These are phyloP conservation scores for Eragrostis tef DNA, from an alignment of 202 grass and related monocot species.

Conservation along the genomic window DNA sequence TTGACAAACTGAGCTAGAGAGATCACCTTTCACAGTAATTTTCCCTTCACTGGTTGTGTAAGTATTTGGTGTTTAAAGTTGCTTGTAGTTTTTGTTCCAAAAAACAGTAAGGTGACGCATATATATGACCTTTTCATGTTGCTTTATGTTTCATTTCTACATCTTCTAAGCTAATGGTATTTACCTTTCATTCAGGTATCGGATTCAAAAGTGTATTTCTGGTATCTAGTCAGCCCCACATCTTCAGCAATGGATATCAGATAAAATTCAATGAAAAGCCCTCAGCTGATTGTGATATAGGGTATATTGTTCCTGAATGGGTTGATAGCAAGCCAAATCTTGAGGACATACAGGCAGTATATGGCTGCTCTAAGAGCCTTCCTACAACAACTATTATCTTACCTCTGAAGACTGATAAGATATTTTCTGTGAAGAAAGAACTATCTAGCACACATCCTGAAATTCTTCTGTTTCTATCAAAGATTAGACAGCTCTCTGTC, in stretches of 20 bases:
- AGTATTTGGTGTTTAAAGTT: too few species aligned
- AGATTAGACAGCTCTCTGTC: constrained; percentile 48
- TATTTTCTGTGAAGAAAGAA: constrained; percentile 49
- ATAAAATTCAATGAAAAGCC: constrained; percentile 69
- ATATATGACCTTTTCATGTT: background rate
- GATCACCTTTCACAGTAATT: too few species aligned
- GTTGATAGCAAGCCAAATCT: constrained; percentile 41
- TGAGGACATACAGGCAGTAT: constrained; percentile 49
- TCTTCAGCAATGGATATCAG: constrained; percentile 82
- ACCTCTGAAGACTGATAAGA: constrained; percentile 67
- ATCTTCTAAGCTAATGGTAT: background rate
- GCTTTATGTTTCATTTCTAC: background rate
- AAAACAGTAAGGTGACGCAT: background rate
- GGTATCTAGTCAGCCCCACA: constrained; percentile 65
- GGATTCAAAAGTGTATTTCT: constrained; percentile 76
- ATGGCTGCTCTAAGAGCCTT: constrained; percentile 53
- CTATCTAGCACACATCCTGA: constrained; percentile 58
- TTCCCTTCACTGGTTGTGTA: too few species aligned
- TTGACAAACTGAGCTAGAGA: too few species aligned
- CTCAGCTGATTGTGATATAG: constrained; percentile 59
- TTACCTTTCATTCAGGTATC: constrained; percentile 55
- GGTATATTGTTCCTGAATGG: constrained; percentile 81
- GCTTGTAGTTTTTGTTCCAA: too few species aligned
- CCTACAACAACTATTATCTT: constrained; percentile 65
- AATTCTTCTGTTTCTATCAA: constrained; percentile 56